phyloP scores from a whole-genome alignment of 164 flowering plant genomes.

The Vitis labrusca region DNA sequence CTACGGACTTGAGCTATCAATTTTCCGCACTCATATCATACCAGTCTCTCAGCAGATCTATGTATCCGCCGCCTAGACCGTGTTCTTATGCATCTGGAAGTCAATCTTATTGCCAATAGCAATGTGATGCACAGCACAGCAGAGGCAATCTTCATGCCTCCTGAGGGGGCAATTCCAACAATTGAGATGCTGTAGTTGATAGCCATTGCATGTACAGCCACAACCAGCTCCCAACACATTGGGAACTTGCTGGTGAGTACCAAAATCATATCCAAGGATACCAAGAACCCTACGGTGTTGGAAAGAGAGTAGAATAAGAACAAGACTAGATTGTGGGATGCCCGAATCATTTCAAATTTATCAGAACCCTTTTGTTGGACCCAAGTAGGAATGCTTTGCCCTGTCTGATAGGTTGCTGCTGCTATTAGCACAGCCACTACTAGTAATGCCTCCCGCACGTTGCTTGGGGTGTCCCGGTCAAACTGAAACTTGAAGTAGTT shows the following conservation, averaged over 20 bases:
- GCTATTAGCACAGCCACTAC: slow-evolving; percentile 19
- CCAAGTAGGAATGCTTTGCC: slow-evolving; percentile 16
- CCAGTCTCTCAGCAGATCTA: too few species aligned
- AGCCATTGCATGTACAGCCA: background rate
- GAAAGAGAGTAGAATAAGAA: background rate
- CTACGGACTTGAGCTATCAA: too few species aligned
- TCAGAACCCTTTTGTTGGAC: background rate
- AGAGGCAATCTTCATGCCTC: too few species aligned
- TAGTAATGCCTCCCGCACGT: slow-evolving; percentile 5
- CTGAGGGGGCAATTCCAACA: too few species aligned
- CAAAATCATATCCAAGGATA: background rate
- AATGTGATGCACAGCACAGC: too few species aligned
- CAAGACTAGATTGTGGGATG: too few species aligned
- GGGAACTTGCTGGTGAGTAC: background rate
- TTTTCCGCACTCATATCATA: too few species aligned
- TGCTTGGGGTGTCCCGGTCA: background rate
- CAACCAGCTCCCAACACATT: background rate
- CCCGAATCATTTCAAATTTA: too few species aligned
- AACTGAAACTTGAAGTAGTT: background rate
- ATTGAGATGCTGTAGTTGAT: background rate
- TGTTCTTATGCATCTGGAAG: too few species aligned
- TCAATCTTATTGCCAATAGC: too few species aligned
- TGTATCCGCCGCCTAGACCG: too few species aligned
- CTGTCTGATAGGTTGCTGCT: slow-evolving; percentile 20
- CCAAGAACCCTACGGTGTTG: background rate